Base-by-base conservation (phyloP, 2,329 filamentous ascomycete genomes). In the Emydomyces testavorans region DNA sequence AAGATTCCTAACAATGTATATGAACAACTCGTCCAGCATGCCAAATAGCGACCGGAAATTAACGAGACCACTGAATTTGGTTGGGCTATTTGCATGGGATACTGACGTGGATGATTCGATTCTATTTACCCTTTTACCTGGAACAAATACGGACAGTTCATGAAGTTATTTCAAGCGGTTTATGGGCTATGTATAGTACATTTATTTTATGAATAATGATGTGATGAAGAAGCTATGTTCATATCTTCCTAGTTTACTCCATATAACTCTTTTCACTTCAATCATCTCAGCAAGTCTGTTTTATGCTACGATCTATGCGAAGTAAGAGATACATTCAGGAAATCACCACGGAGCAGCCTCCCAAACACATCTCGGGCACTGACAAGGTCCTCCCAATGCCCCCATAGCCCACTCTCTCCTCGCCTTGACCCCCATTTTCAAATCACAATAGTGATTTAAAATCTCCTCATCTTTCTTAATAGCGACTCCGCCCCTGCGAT, bases 1-100 rank as follows among this genome's bases (percentile, higher is more conserved):
- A 92, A 89, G 72, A 88, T 98, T 47, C 90, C 92, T 1, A 80
- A 88, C 53, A 84, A 93, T 55, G 74, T 96, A 40, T 98, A 95
- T 61, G 80, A 83, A 43, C 86, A 94, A 63, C 87, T 98, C 59
- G 81, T 95, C 44, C 74, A 76, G 34, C 92, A 98, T 64, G 90
- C 90, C 5, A 83, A 68, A 56, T 69, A 47, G 26, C 6, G 2
- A 4, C 8, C 10, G 36, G 10, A 35, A 11, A 20, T 24, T 21
- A 34, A 43, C 13, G 2, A 32, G 10, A 42, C 8, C 15, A 23
- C 38, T 31, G 32, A 21, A n/a, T n/a, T n/a, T n/a, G n/a, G n/a
- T n/a, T n/a, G n/a, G n/a, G n/a, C n/a, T n/a, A n/a, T n/a, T n/a
- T n/a, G n/a, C n/a, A n/a, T 6, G 26, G 26, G 26, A 28, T 28